Percentiles rank a stretch among this genome's conserved stretches.
These are phyloP conservation scores for Waitea zeae DNA, from an alignment of 1,284 basidiomycete genomes.

Conservation along the genomic window DNA sequence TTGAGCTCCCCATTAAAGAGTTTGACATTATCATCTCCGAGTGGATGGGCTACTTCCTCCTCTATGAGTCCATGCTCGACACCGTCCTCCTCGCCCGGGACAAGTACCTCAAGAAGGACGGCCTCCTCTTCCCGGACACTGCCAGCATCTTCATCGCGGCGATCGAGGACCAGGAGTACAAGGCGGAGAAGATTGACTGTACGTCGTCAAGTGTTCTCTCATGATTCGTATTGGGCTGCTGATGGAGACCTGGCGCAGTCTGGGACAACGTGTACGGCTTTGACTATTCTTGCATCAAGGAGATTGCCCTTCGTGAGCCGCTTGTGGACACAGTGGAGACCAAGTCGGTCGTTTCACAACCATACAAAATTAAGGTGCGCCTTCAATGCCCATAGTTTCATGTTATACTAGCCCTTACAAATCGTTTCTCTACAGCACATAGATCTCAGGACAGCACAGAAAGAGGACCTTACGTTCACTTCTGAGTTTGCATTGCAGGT, in stretches of 20 bases:
- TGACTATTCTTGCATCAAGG: conserved; percentile 99
- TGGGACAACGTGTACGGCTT: conserved; percentile 99
- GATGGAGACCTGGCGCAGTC: conserved; percentile 33
- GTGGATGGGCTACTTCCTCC: conserved; percentile 93
- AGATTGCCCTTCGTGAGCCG: conserved; percentile 92
- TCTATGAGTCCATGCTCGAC: conserved; percentile 99
- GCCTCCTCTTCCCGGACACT: conserved; percentile 92
- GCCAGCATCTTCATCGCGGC: conserved; percentile 91
- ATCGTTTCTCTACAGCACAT: conserved; percentile 41
- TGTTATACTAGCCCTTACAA: not conserved
- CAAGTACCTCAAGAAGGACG: conserved; percentile 85
- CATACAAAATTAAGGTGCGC: conserved; percentile 67
- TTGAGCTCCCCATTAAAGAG: conserved; percentile 67
- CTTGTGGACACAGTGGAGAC: conserved; percentile 96
- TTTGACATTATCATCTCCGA: conserved; percentile 99
- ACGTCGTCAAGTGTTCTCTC: conserved; percentile 13
- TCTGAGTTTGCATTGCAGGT: conserved; percentile 70
- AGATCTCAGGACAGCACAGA: conserved; percentile 82
- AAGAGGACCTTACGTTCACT: conserved; percentile 86
- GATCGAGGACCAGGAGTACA: conserved; percentile 99
- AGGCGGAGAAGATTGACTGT: conserved; percentile 99
- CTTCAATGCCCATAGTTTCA: not conserved
- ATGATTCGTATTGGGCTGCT: not conserved
- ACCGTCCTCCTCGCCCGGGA: conserved; percentile 94
- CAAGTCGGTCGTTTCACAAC: conserved; percentile 83